phyloP scores from a whole-genome alignment of 2,329 filamentous ascomycete genomes.

The Diaporthe caulivora region DNA sequence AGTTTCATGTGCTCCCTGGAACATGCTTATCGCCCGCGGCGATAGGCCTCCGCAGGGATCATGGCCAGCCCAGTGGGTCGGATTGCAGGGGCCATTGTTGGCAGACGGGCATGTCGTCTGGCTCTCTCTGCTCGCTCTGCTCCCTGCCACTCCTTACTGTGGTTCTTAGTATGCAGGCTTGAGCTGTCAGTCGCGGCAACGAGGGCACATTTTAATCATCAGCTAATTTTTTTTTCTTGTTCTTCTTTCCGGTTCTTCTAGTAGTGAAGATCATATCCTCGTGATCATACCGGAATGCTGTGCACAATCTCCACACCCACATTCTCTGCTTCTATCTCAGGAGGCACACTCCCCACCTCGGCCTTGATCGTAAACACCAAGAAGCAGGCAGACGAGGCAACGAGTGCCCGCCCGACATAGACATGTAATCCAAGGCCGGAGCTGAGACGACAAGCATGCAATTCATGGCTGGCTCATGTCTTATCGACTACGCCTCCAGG shows the following conservation, averaged over 20 bases:
- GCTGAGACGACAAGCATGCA: background rate
- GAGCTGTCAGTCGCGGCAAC: slow-evolving; percentile 1
- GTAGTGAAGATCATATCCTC: background rate
- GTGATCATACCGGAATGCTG: background rate
- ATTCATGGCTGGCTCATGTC: background rate
- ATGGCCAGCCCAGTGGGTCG: background rate
- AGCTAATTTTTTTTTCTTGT: background rate
- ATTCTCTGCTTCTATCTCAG: too few species aligned
- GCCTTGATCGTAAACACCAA: too few species aligned
- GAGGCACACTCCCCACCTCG: background rate
- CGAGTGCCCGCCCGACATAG: too few species aligned
- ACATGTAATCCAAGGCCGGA: background rate
- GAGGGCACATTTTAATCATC: background rate
- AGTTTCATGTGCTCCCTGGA: slow-evolving; percentile 26
- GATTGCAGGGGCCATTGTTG: background rate
- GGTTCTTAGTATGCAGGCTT: background rate
- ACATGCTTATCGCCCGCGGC: slow-evolving; percentile 15
- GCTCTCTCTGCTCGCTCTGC: background rate
- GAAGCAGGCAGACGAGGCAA: background rate
- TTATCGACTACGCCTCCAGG: background rate
- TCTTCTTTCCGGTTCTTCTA: too few species aligned
- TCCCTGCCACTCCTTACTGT: background rate
- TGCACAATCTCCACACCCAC: background rate
- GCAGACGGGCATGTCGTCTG: slow-evolving; percentile 17
- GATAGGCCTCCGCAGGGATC: slow-evolving; percentile 18